These are phyloP conservation scores for Echites panduratus DNA, from an alignment of 257 asterid genomes.

Conservation along the genomic window DNA sequence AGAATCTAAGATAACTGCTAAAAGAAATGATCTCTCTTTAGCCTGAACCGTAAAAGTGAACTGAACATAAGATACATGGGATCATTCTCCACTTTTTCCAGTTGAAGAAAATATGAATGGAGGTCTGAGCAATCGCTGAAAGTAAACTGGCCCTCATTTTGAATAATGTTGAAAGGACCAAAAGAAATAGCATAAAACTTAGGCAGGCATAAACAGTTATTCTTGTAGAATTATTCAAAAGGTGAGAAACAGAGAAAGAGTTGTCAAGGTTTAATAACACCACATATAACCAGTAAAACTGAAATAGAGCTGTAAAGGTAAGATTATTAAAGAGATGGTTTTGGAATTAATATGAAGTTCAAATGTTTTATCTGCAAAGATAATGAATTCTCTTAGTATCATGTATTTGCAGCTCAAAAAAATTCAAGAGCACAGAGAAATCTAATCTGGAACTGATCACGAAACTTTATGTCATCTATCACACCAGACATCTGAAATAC, in stretches of 20 bases:
- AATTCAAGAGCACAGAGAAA: neutral
- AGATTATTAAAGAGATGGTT: neutral
- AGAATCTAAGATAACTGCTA: neutral
- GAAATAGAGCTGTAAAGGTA: neutral
- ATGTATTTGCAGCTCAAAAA: neutral
- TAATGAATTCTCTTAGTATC: neutral
- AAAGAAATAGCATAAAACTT: neutral
- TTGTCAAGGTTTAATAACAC: neutral
- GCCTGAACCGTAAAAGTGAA: neutral
- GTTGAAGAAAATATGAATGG: neutral
- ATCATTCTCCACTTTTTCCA: neutral
- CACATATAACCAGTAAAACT: neutral
- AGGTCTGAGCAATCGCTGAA: neutral
- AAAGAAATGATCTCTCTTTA: neutral
- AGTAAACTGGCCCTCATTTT: neutral
- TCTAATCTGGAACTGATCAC: neutral
- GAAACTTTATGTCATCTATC: neutral
- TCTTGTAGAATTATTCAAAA: neutral
- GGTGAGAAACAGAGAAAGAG: neutral
- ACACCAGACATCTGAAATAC: neutral
- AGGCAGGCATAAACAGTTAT: neutral
- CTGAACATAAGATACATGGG: neutral
- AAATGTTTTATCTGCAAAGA: neutral
- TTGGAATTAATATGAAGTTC: neutral
- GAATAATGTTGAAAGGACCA: conserved; percentile 1